These are phyloP conservation scores for Macrophomina phaseolina DNA, from an alignment of 2,329 filamentous ascomycete genomes.

Conservation along the genomic window DNA sequence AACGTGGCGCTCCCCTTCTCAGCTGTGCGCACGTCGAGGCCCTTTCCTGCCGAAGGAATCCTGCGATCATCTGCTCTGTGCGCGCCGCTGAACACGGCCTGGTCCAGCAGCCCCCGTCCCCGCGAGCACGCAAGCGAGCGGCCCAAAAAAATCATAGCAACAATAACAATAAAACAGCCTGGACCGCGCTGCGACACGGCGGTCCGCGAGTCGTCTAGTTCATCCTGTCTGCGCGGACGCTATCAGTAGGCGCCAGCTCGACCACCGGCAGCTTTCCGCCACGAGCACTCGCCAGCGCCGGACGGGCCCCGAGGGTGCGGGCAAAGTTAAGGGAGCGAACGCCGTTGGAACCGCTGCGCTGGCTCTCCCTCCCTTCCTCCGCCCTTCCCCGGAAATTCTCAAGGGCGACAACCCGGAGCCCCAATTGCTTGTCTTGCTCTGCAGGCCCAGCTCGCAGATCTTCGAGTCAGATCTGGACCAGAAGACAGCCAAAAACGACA, in stretches of 20 bases:
- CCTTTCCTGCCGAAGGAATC: too few relatives aligned
- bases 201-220: background rate
- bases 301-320: slow-evolving; percentile 3
- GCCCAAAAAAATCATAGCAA: too few relatives aligned
- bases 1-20: background rate
- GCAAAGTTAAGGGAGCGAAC: background rate
- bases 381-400: background rate
- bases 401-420: too few relatives aligned
- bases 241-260: background rate
- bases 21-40: too few relatives aligned
- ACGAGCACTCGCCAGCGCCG: background rate
- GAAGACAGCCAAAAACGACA: too few relatives aligned
- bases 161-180: background rate
- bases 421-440: background rate
- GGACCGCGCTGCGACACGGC: background rate
- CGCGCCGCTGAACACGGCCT: too few relatives aligned
- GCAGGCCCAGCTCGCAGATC: too few relatives aligned
- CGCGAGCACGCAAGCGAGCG: background rate
- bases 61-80: too few relatives aligned
- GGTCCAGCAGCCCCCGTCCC: too few relatives aligned
- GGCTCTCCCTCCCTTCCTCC: background rate
- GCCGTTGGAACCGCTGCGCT: slow-evolving; percentile 10
- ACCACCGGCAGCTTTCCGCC: background rate
- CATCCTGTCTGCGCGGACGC: too few relatives aligned
- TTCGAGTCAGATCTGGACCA: too few relatives aligned